A percentile compares a stretch with the other conserved stretches of the same genome.
Evolutionary conservation across 768 basidiomycete species (phyloP).

Genomic region (Sporobolomyces phaffii): DNA sequence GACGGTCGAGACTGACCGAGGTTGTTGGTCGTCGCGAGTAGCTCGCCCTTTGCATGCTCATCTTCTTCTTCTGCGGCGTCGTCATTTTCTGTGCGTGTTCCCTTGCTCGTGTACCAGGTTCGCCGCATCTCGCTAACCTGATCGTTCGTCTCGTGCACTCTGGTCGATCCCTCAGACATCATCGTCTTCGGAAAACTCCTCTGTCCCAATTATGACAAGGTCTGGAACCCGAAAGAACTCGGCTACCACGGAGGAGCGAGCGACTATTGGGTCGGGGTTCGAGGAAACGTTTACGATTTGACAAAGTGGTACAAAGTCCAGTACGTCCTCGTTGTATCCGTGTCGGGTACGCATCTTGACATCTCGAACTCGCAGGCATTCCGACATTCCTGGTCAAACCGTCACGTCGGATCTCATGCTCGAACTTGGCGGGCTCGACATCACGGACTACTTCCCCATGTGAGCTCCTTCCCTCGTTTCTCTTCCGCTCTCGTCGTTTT

Average conservation of each 20-base stretch:
- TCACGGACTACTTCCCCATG: slow-evolving; percentile 47
- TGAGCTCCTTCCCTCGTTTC: slow-evolving; percentile 49
- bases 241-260: slow-evolving; percentile 62
- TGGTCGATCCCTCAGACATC: slow-evolving; percentile 58
- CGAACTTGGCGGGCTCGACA: slow-evolving; percentile 71
- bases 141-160: not conserved
- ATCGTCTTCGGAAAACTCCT: slow-evolving; percentile 79
- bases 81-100: slow-evolving; percentile 58
- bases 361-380: slow-evolving; percentile 81
- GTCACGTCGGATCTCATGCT: slow-evolving; percentile 66
- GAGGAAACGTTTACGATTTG: slow-evolving; percentile 91
- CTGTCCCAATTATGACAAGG: slow-evolving; percentile 62
- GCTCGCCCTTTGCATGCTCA: slow-evolving; percentile 56
- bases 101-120: slow-evolving; percentile 1
- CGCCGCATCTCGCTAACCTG: no score
- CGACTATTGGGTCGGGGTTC: slow-evolving; percentile 81
- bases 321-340: no score
- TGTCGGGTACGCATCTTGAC: no score
- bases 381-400: slow-evolving; percentile 59
- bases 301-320: slow-evolving; percentile 61
- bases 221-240: slow-evolving; percentile 67
- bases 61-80: slow-evolving; percentile 84
- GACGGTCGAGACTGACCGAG: no score
- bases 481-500: slow-evolving; percentile 44
- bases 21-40: no score